A percentile compares a stretch with the other conserved stretches of the same genome.
Conservation (phyloP, 2,329 filamentous ascomycete genomes). For the Cordyceps militaris region DNA sequence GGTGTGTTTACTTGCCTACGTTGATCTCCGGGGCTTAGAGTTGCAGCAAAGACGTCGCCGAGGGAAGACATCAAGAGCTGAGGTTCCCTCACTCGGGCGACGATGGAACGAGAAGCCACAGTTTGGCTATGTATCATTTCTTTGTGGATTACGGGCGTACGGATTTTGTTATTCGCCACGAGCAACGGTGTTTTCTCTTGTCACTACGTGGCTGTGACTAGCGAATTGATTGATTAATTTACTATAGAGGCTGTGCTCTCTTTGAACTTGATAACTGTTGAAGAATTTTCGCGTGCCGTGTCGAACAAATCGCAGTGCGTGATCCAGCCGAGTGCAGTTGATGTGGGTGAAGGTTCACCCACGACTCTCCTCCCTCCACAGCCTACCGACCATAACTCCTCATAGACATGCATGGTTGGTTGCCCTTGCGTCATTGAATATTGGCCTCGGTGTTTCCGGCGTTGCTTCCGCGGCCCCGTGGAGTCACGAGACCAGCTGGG, state of each 20-base stretch:
- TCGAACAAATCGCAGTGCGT: too few species aligned
- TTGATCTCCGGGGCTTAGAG: neutral
- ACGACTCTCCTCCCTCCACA: too few species aligned
- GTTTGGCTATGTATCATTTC: neutral
- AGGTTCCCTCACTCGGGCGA: slow-evolving; percentile 9
- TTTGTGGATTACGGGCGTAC: slow-evolving; percentile 5
- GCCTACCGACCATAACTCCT: too few species aligned
- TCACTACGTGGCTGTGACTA: neutral
- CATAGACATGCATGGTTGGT: too few species aligned
- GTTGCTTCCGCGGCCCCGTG: too few species aligned
- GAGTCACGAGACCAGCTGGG: too few species aligned
- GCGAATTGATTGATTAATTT: neutral
- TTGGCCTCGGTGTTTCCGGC: too few species aligned
- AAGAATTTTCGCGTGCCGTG: neutral
- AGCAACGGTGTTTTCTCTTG: neutral
- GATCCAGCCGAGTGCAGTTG: too few species aligned
- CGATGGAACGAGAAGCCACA: neutral
- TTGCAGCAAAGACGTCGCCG: neutral
- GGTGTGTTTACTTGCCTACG: neutral
- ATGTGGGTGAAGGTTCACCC: too few species aligned
- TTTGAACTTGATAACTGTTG: neutral
- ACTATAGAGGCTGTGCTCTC: neutral
- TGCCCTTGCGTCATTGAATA: too few species aligned
- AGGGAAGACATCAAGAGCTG: slow-evolving; percentile 14
- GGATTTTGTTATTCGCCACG: neutral